These are phyloP conservation scores for Endocalyx cinctus DNA, from an alignment of 2,329 filamentous ascomycete species.

Conservation along the genomic window DNA sequence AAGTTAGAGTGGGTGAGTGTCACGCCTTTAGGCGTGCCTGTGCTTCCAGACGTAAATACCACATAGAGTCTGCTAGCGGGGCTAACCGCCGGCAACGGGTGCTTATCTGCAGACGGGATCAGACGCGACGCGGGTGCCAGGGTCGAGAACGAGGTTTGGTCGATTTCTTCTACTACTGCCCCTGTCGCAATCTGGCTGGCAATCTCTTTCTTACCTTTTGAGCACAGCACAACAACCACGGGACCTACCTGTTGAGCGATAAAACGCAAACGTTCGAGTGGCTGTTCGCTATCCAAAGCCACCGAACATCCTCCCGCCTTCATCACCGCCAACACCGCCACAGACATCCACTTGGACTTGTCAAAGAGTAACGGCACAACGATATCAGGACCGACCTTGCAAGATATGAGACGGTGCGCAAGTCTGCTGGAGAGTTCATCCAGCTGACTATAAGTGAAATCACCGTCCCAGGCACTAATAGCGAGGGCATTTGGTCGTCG, in stretches of 20 bases:
- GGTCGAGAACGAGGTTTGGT: too few relatives aligned
- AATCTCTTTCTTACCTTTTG: too few relatives aligned
- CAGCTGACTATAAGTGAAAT: neutral
- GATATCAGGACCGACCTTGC: slow-evolving; percentile 6
- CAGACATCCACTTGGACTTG: slow-evolving; percentile 13
- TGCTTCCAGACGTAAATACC: slow-evolving; percentile 46
- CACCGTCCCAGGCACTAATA: neutral
- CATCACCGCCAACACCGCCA: slow-evolving; percentile 20
- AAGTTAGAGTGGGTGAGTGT: slow-evolving; percentile 19
- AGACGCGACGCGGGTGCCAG: too few relatives aligned
- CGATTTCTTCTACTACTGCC: too few relatives aligned
- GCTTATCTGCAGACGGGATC: too few relatives aligned
- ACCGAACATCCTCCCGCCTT: slow-evolving; percentile 26
- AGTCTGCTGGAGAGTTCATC: neutral
- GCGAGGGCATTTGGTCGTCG: neutral
- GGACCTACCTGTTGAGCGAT: too few relatives aligned
- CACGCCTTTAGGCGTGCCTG: slow-evolving; percentile 44
- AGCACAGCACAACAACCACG: too few relatives aligned
- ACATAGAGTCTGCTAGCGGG: slow-evolving; percentile 23
- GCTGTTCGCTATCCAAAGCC: slow-evolving; percentile 18
- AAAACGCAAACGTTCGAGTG: slow-evolving; percentile 12
- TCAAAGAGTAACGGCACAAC: slow-evolving; percentile 14
- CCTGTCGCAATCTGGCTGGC: too few relatives aligned
- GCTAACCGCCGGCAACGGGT: too few relatives aligned
- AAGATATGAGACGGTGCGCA: neutral